These are phyloP conservation scores for Umbelopsis isabellina DNA, from an alignment of 192 early-diverging fungal species.

Conservation along the genomic window DNA sequence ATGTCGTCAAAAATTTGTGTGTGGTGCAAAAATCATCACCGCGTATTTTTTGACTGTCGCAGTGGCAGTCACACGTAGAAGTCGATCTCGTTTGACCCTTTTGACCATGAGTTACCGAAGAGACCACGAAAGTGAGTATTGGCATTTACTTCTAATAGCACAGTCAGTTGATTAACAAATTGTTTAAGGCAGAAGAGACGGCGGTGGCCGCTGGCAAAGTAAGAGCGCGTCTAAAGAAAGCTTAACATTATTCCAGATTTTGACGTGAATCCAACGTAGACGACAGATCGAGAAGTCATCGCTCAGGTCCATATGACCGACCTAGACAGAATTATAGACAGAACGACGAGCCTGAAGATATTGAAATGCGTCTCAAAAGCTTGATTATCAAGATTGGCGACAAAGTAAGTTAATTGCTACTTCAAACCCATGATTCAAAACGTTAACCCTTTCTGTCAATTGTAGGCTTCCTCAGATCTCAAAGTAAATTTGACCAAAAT, in stretches of 20 bases:
- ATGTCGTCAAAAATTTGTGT: no score
- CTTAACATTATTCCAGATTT: neutral
- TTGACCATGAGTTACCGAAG: constrained; percentile 14
- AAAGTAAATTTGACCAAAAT: constrained; percentile 69
- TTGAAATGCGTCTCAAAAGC: constrained; percentile 67
- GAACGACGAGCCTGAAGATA: constrained; percentile 58
- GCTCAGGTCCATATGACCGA: constrained; percentile 30
- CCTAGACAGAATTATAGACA: neutral
- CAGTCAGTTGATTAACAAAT: neutral
- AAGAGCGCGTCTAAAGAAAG: neutral
- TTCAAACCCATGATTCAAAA: neutral
- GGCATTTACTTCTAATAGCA: neutral
- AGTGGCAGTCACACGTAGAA: neutral
- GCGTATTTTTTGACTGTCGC: no score
- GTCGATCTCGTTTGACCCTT: neutral
- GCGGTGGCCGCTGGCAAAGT: constrained; percentile 17
- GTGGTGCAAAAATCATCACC: no score
- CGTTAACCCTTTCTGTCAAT: neutral
- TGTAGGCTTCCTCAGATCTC: constrained; percentile 59
- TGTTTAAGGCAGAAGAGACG: neutral
- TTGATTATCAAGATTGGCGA: constrained; percentile 80
- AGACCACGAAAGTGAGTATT: constrained; percentile 1
- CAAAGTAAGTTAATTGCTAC: constrained; percentile 47
- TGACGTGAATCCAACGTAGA: neutral
- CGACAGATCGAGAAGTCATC: constrained; percentile 16